A percentile compares a stretch with the other conserved stretches of the same genome.
phyloP scores from a whole-genome alignment of 495 filamentous ascomycete species.

The Penicillium psychrofluorescens region DNA sequence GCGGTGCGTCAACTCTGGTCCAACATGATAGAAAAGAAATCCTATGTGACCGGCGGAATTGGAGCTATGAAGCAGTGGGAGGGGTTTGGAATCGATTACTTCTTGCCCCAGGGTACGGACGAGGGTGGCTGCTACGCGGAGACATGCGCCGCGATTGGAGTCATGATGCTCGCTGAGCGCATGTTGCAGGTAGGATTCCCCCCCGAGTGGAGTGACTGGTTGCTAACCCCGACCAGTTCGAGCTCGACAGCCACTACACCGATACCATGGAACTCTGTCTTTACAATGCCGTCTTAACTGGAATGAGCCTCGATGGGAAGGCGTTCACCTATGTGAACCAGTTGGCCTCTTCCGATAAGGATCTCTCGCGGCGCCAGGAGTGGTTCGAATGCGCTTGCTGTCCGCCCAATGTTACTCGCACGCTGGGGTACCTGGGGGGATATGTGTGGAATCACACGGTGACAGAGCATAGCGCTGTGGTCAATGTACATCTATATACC shows the following conservation, averaged over 20 bases:
- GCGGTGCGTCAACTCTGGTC: constrained; percentile 43
- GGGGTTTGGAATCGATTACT: constrained; percentile 54
- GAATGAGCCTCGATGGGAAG: constrained; percentile 31
- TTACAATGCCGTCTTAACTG: constrained; percentile 53
- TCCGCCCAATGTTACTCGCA: constrained; percentile 48
- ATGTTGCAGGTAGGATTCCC: constrained; percentile 32
- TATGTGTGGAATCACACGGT: constrained; percentile 41
- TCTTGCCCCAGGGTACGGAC: constrained; percentile 47
- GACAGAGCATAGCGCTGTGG: constrained; percentile 15
- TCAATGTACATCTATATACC: constrained; percentile 48
- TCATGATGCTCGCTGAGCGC: constrained; percentile 53
- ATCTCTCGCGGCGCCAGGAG: constrained; percentile 31
- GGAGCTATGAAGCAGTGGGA: constrained; percentile 54
- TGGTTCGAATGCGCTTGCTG: constrained; percentile 55
- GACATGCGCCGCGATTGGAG: constrained; percentile 53
- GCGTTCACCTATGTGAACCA: constrained; percentile 53
- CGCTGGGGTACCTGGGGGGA: constrained; percentile 46
- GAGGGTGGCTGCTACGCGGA: constrained; percentile 57
- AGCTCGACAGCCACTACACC: constrained; percentile 44
- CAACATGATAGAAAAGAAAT: constrained; percentile 52
- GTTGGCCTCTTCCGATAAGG: constrained; percentile 41
- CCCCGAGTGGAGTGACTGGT: background rate
- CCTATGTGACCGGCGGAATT: constrained; percentile 56
- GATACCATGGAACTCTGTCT: constrained; percentile 54
- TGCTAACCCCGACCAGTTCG: constrained; percentile 22